A percentile compares a stretch with the other conserved stretches of the same genome.
Evolutionary conservation across 176 grass and related monocot genomes (phyloP).

Genomic region (Carex kokanica): DNA sequence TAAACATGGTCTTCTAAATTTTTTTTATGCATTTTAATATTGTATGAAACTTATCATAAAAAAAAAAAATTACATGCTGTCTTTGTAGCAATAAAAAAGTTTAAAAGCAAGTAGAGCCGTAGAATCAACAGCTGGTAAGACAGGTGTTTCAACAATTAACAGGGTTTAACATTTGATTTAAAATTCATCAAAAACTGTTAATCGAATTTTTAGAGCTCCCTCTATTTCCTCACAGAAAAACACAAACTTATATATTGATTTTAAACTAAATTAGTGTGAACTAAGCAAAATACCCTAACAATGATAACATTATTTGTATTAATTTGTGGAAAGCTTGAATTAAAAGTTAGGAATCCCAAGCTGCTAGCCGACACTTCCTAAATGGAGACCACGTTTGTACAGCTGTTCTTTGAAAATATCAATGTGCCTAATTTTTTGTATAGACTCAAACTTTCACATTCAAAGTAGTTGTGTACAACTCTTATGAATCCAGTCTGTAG

Average conservation of each 20-base stretch:
- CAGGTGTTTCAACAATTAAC: too few relatives aligned
- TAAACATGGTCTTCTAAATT: background rate
- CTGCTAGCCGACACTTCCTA: background rate
- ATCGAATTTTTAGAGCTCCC: too few relatives aligned
- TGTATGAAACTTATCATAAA: background rate
- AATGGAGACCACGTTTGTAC: background rate
- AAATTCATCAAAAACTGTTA: too few relatives aligned
- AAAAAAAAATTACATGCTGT: background rate
- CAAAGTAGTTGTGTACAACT: background rate
- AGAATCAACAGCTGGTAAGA: too few relatives aligned
- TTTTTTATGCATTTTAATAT: background rate
- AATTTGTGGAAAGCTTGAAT: background rate
- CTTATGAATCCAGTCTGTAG: background rate
- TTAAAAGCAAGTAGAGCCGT: too few relatives aligned
- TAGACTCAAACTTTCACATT: background rate
- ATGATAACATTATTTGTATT: background rate
- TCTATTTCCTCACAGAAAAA: too few relatives aligned
- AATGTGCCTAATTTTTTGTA: background rate
- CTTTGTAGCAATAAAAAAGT: background rate
- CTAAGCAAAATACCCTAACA: too few relatives aligned
- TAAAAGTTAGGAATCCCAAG: background rate
- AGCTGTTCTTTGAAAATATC: background rate
- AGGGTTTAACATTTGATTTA: too few relatives aligned
- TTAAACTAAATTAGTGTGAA: too few relatives aligned
- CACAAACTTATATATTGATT: too few relatives aligned